Evolutionary conservation across 257 asterid genomes (phyloP).

Genomic region (Solanum verrucosum): DNA sequence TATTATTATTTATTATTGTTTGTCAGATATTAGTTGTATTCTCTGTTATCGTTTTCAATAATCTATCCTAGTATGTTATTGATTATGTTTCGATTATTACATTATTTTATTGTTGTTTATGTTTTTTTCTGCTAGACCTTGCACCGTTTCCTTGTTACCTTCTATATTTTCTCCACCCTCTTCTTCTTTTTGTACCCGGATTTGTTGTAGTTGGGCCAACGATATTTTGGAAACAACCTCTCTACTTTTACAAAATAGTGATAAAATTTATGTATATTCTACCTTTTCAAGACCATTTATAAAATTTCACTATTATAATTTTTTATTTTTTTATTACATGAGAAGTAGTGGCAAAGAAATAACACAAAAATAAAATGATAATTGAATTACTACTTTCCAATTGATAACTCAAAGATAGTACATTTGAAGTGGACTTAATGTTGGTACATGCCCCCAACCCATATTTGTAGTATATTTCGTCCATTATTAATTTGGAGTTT

Average conservation of each 20-base stretch:
- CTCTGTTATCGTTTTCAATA: too few species aligned
- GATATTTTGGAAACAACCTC: too few species aligned
- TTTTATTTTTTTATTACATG: not conserved
- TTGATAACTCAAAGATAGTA: not conserved
- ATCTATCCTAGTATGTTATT: not conserved
- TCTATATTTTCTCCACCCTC: not conserved
- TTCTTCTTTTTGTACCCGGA: too few species aligned
- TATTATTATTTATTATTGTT: too few species aligned
- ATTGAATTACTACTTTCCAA: not conserved
- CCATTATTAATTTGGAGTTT: not conserved
- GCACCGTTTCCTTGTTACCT: not conserved
- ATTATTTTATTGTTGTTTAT: too few species aligned
- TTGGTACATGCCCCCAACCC: not conserved
- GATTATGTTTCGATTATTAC: not conserved
- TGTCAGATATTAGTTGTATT: not conserved
- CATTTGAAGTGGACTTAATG: not conserved
- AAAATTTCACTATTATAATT: too few species aligned
- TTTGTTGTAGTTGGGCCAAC: too few species aligned
- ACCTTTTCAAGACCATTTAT: too few species aligned
- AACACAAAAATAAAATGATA: not conserved
- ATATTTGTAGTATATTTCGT: not conserved
- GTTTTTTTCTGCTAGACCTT: too few species aligned
- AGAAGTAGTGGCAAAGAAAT: not conserved
- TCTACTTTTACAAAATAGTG: fast-evolving
- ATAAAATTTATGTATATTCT: not conserved